A percentile compares a stretch with the other conserved stretches of the same genome.
phyloP scores from a whole-genome alignment of 2,329 filamentous ascomycete species.

The Claviceps sp. region DNA sequence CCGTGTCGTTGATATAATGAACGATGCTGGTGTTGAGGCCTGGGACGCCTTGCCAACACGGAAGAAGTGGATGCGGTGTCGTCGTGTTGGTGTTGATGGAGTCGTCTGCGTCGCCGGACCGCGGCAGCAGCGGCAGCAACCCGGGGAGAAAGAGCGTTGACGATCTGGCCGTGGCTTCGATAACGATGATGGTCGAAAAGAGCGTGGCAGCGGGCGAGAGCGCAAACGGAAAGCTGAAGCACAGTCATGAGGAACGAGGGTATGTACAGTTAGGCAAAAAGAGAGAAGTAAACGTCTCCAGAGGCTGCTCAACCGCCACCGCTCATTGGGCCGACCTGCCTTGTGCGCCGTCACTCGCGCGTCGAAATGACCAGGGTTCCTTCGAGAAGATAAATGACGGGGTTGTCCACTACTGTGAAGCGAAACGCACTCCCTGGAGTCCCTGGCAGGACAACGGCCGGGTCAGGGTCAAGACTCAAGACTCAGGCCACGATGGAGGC shows the following conservation, averaged over 20 bases:
- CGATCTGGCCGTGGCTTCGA: constrained; percentile 23
- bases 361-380: neutral
- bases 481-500: neutral
- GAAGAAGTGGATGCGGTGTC: neutral
- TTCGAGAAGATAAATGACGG: neutral
- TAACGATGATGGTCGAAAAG: constrained; percentile 31
- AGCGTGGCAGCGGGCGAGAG: constrained; percentile 31
- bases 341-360: neutral
- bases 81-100: neutral
- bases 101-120: constrained; percentile 23
- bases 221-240: constrained; percentile 33
- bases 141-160: constrained; percentile 30
- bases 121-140: constrained; percentile 27
- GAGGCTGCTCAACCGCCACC: neutral
- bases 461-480: neutral
- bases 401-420: neutral
- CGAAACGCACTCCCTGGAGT: neutral
- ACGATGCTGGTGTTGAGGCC: constrained; percentile 6
- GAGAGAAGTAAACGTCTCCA: constrained; percentile 7
- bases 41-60: constrained; percentile 17
- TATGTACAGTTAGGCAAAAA: constrained; percentile 11
- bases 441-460: too few species aligned
- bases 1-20: constrained; percentile 9
- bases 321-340: neutral
- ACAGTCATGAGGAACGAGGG: constrained; percentile 28